phyloP scores from a whole-genome alignment of 2,329 filamentous ascomycete genomes.

The Colletotrichum sublineola region DNA sequence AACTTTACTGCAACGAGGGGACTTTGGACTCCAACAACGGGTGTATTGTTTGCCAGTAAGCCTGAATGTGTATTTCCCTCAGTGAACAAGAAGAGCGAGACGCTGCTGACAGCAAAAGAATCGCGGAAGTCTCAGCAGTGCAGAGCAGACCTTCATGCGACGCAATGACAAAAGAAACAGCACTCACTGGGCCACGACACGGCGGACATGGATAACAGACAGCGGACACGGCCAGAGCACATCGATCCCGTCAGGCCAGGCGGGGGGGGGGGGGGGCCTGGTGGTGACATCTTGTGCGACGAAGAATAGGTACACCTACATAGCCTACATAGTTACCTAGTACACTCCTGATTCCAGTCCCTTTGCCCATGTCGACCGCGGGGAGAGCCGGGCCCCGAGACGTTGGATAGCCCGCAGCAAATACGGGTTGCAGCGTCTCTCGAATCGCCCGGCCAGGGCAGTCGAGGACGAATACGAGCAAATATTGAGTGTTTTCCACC shows the following conservation, averaged over 20 bases:
- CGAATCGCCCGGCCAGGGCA: slow-evolving; percentile 15
- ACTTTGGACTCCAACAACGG: not conserved
- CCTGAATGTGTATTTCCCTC: not conserved
- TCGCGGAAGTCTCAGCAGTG: slow-evolving; percentile 1
- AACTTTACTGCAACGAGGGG: slow-evolving; percentile 19
- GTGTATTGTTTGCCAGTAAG: not conserved
- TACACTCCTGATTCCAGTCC: slow-evolving; percentile 10
- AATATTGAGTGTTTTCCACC: slow-evolving; percentile 23
- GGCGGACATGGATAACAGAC: not conserved
- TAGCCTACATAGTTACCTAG: too few species aligned
- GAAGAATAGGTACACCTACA: not conserved
- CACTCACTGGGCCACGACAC: slow-evolving; percentile 1
- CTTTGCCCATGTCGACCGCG: slow-evolving; percentile 4
- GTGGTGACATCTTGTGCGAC: slow-evolving; percentile 17
- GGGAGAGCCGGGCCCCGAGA: slow-evolving; percentile 28
- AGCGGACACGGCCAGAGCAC: slow-evolving; percentile 1
- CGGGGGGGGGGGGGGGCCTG: slow-evolving; percentile 7
- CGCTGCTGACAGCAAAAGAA: not conserved
- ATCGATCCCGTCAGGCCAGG: slow-evolving; percentile 9
- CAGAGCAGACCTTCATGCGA: slow-evolving; percentile 7
- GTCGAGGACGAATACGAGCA: slow-evolving; percentile 36
- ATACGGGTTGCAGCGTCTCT: slow-evolving; percentile 31
- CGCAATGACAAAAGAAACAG: not conserved
- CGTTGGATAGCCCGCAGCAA: slow-evolving; percentile 18
- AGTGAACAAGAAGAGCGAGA: not conserved